These are phyloP conservation scores for Penicillium cataractarum DNA, from an alignment of 495 filamentous ascomycete genomes.

Conservation along the genomic window DNA sequence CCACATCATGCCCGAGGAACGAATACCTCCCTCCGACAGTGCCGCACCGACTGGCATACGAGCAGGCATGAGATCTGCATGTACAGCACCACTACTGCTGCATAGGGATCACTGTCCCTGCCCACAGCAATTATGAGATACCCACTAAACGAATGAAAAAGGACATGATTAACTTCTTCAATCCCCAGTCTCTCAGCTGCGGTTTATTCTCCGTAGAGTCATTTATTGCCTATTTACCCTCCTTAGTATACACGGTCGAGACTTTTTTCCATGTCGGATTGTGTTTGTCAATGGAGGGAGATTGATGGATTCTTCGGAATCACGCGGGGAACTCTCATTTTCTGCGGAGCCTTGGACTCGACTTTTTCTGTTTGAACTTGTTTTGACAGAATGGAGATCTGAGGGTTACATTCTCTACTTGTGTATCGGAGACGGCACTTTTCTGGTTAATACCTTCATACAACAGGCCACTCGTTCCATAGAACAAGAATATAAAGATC, in stretches of 20 bases:
- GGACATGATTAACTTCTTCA: neutral
- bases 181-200: neutral
- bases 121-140: constrained; percentile 18
- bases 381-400: constrained; percentile 26
- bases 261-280: constrained; percentile 50
- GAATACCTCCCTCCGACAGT: neutral
- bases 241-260: constrained; percentile 57
- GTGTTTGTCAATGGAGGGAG: constrained; percentile 58
- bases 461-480: neutral
- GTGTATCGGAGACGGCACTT: too few species aligned
- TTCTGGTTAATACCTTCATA: too few species aligned
- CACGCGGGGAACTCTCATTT: constrained; percentile 35
- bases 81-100: constrained; percentile 3
- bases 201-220: neutral
- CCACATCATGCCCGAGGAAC: neutral
- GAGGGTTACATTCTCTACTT: constrained; percentile 28
- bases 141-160: constrained; percentile 24
- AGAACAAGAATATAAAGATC: neutral
- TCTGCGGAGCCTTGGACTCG: constrained; percentile 31
- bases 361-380: constrained; percentile 24
- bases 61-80: neutral
- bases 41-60: neutral
- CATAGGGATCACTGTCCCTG: neutral
- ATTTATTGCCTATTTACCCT: constrained; percentile 25
- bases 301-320: constrained; percentile 37